These are phyloP conservation scores for Dinochytrium kinnereticum DNA, from an alignment of 371 early-diverging fungal genomes.

Conservation along the genomic window DNA sequence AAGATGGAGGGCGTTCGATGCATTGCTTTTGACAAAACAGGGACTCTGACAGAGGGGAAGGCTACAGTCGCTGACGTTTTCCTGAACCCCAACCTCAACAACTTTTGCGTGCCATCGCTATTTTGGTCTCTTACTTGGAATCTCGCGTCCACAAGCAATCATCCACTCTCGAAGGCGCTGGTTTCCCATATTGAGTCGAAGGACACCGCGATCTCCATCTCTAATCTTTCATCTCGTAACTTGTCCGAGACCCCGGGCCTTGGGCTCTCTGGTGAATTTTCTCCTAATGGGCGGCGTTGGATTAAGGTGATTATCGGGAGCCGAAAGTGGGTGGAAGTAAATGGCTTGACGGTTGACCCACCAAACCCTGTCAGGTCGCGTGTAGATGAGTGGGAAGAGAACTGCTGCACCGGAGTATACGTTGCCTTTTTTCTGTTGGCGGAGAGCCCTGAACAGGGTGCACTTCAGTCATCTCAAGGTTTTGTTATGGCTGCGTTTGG, in stretches of 20 bases:
- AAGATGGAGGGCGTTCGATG: slow-evolving; percentile 76
- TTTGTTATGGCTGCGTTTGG: slow-evolving; percentile 75
- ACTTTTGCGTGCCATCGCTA: neutral
- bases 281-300: neutral
- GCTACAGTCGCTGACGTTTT: slow-evolving; percentile 66
- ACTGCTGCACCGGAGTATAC: slow-evolving; percentile 8
- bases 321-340: slow-evolving; percentile 8
- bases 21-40: slow-evolving; percentile 96
- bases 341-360: neutral
- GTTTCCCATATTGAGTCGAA: neutral
- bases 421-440: neutral
- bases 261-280: neutral
- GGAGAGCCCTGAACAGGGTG: neutral
- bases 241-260: neutral
- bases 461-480: neutral
- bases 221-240: neutral
- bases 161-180: slow-evolving; percentile 11
- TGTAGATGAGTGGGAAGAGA: slow-evolving; percentile 6
- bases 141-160: slow-evolving; percentile 1
- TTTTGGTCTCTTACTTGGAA: neutral
- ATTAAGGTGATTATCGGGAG: neutral
- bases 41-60: slow-evolving; percentile 88
- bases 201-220: no score
- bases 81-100: slow-evolving; percentile 1
- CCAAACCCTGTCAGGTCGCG: neutral